Percentiles rank a stretch among this genome's conserved stretches.
phyloP scores from a whole-genome alignment of 345 rosid genomes.

The Barbarea vulgaris region DNA sequence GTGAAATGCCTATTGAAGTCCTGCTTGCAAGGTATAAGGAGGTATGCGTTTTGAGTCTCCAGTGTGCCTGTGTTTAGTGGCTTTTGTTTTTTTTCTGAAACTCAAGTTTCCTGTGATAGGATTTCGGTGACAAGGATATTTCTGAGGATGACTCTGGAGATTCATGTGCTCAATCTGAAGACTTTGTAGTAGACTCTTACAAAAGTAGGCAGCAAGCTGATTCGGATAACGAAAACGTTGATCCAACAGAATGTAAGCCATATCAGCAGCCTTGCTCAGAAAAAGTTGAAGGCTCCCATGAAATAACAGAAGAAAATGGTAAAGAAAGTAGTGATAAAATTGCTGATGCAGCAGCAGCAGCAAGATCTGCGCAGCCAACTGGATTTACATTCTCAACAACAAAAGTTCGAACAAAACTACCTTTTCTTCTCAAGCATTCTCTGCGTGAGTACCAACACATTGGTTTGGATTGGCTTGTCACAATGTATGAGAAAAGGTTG shows the following conservation, averaged over 20 bases:
- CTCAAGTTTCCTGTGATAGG: conserved; percentile 54
- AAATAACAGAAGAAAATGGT: conserved; percentile 44
- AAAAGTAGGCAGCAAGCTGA: conserved; percentile 48
- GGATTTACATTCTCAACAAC: conserved; percentile 97
- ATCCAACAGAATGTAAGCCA: conserved; percentile 43
- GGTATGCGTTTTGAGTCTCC: conserved; percentile 59
- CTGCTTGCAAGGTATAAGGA: conserved; percentile 93
- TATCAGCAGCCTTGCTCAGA: conserved; percentile 39
- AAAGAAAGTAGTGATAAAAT: conserved; percentile 64
- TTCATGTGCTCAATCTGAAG: conserved; percentile 67
- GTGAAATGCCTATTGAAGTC: conserved; percentile 85
- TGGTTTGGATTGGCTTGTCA: conserved; percentile 99
- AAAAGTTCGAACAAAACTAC: conserved; percentile 92
- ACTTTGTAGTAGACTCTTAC: conserved; percentile 48
- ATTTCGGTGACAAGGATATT: conserved; percentile 50
- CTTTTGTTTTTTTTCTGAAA: conserved; percentile 25
- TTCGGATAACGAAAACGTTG: conserved; percentile 47
- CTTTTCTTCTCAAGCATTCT: conserved; percentile 95
- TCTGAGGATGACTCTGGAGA: conserved; percentile 76
- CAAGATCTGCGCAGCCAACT: conserved; percentile 99
- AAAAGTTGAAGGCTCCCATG: conserved; percentile 43
- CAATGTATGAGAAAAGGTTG: conserved; percentile 97
- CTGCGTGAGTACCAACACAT: conserved; percentile 99
- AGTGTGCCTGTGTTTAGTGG: conserved; percentile 30
- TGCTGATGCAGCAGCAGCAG: conserved; percentile 99